Percentiles rank a stretch among this genome's conserved stretches.
Evolutionary conservation across 257 asterid genomes (phyloP).

Genomic region (Cruciata laevipes): DNA sequence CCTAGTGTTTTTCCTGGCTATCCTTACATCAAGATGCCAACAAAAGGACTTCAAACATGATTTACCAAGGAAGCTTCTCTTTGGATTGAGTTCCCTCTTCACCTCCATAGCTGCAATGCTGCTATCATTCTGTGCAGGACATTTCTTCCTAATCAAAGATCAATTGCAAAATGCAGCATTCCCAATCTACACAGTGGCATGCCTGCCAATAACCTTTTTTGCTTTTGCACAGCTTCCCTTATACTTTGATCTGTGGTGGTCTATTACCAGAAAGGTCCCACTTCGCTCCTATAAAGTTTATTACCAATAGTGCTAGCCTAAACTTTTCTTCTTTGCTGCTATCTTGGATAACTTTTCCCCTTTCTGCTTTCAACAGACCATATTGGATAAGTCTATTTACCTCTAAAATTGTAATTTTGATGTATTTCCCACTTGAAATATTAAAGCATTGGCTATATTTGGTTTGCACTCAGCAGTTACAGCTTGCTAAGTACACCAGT

Average conservation of each 20-base stretch:
- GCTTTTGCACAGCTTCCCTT: conserved; percentile 43
- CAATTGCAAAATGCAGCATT: conserved; percentile 22
- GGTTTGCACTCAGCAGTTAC: not conserved
- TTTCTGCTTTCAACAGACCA: too few species aligned
- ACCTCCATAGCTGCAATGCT: conserved; percentile 50
- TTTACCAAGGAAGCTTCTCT: conserved; percentile 44
- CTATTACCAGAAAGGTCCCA: conserved; percentile 30
- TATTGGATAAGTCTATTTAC: too few species aligned
- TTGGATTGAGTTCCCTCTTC: conserved; percentile 42
- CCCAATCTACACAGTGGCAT: conserved; percentile 38
- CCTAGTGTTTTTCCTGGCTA: conserved; percentile 50
- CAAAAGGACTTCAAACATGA: conserved; percentile 34
- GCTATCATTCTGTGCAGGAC: conserved; percentile 54
- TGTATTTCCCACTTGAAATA: not conserved
- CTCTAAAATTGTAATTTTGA: not conserved
- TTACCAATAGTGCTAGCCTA: conserved; percentile 1
- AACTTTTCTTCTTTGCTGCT: not conserved
- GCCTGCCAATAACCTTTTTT: conserved; percentile 37
- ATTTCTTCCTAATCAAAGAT: conserved; percentile 38
- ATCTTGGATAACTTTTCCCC: not conserved
- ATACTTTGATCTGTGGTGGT: conserved; percentile 49
- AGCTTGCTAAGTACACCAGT: not conserved
- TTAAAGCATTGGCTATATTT: not conserved
- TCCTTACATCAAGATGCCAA: conserved; percentile 50
- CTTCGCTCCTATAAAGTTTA: conserved; percentile 34